Percentiles rank a stretch among this genome's conserved stretches.
These are phyloP conservation scores for Metschnikowia cubensis DNA, from an alignment of 805 yeast species.

Conservation along the genomic window DNA sequence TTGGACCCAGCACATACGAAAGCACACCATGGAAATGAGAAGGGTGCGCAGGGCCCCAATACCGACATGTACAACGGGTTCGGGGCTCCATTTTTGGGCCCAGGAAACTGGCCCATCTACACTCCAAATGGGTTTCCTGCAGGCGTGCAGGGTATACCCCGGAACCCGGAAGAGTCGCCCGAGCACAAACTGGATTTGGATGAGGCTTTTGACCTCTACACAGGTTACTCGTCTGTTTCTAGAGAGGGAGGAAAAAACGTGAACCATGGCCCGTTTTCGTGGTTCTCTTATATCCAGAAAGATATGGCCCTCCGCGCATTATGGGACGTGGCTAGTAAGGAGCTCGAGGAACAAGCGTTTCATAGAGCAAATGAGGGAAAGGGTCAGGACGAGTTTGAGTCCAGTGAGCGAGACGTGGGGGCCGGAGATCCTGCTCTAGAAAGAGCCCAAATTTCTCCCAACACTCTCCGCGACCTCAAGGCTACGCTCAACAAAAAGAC, in stretches of 20 bases:
- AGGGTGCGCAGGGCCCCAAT: background rate
- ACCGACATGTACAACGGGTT: background rate
- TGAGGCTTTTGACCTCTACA: constrained; percentile 40
- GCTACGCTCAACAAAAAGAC: constrained; percentile 27
- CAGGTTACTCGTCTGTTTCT: constrained; percentile 41
- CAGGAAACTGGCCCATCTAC: background rate
- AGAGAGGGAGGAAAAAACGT: constrained; percentile 31
- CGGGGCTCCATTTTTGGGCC: background rate
- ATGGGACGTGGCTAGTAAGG: constrained; percentile 8
- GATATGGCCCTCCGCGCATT: constrained; percentile 31
- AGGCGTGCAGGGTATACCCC: background rate
- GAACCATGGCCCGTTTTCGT: constrained; percentile 51
- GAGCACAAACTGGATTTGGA: constrained; percentile 12
- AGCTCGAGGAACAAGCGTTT: background rate
- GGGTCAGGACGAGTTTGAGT: background rate
- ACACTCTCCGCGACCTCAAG: constrained; percentile 5
- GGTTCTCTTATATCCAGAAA: constrained; percentile 45
- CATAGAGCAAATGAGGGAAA: background rate
- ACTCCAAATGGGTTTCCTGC: background rate
- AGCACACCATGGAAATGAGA: background rate
- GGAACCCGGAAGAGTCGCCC: background rate
- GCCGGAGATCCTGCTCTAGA: background rate
- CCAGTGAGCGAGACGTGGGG: background rate
- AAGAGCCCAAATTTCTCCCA: background rate
- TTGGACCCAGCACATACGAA: background rate